A percentile compares a stretch with the other conserved stretches of the same genome.
These are phyloP conservation scores for Ogataea hybrid DNA, from an alignment of 1,139 yeast species.

Conservation along the genomic window DNA sequence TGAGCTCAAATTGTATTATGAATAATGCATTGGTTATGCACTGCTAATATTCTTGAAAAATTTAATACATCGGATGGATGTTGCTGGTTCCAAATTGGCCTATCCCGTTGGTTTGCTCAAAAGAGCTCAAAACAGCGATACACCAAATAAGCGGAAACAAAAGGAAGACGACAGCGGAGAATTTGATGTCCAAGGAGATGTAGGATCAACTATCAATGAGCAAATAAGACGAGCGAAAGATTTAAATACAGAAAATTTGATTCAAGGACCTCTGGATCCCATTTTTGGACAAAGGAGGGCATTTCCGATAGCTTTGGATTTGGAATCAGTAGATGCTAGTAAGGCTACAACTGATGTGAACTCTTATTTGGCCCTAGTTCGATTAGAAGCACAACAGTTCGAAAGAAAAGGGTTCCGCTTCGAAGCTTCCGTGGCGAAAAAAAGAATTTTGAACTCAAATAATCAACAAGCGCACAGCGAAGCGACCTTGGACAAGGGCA, in stretches of 20 bases:
- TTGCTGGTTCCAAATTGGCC: background rate
- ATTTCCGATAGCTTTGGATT: conserved; percentile 34
- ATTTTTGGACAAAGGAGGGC: conserved; percentile 42
- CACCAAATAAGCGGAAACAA: conserved; percentile 1
- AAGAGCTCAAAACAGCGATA: background rate
- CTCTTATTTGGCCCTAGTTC: conserved; percentile 31
- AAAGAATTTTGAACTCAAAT: too few relatives aligned
- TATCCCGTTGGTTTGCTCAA: background rate
- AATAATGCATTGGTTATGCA: too few relatives aligned
- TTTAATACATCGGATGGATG: too few relatives aligned
- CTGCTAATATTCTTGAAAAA: too few relatives aligned
- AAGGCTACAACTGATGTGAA: conserved; percentile 25
- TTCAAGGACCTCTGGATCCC: conserved; percentile 37
- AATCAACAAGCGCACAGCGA: too few relatives aligned
- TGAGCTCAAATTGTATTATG: background rate
- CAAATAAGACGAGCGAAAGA: conserved; percentile 4
- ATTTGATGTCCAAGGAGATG: conserved; percentile 4
- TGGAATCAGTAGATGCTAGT: conserved; percentile 14
- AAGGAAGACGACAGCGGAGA: conserved; percentile 4
- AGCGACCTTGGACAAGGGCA: too few relatives aligned
- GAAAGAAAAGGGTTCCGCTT: conserved; percentile 8
- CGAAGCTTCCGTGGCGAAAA: background rate
- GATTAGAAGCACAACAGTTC: conserved; percentile 26
- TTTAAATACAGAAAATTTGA: conserved; percentile 10
- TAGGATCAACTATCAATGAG: conserved; percentile 11